Conservation (phyloP, 2,329 filamentous ascomycete species). For the Arthrobotrys megalospora region DNA sequence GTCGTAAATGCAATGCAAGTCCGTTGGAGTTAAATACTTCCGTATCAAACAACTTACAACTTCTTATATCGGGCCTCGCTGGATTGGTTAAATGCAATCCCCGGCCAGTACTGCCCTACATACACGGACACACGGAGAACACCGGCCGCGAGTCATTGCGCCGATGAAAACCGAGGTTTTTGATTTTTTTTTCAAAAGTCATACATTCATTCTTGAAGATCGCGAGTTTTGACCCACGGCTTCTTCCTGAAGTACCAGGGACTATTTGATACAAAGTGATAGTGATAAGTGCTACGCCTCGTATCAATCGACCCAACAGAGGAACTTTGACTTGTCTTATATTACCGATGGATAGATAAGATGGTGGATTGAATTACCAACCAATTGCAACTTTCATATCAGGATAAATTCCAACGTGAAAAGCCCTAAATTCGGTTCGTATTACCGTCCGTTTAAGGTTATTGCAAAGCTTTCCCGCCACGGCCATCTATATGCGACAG, state of each 20-base stretch:
- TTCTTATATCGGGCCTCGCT: background rate
- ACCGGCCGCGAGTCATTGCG: background rate
- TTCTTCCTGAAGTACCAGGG: no score
- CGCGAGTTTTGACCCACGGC: no score
- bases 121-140: background rate
- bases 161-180: background rate
- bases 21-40: background rate
- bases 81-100: slow-evolving; percentile 4
- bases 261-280: background rate
- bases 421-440: slow-evolving; percentile 12
- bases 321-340: background rate
- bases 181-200: no score
- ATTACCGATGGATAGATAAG: background rate
- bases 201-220: no score
- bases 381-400: no score
- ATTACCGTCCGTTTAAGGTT: slow-evolving; percentile 53
- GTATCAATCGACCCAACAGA: background rate
- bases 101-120: background rate
- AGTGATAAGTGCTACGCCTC: background rate
- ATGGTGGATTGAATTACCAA: background rate
- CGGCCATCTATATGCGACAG: slow-evolving; percentile 46
- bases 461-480: slow-evolving; percentile 3
- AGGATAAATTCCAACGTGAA: background rate
- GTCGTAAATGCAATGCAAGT: background rate
- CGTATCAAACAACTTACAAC: no score